Evolutionary conservation across 805 yeast genomes (phyloP).

Genomic region (Saccharomyces cerevisiae): DNA sequence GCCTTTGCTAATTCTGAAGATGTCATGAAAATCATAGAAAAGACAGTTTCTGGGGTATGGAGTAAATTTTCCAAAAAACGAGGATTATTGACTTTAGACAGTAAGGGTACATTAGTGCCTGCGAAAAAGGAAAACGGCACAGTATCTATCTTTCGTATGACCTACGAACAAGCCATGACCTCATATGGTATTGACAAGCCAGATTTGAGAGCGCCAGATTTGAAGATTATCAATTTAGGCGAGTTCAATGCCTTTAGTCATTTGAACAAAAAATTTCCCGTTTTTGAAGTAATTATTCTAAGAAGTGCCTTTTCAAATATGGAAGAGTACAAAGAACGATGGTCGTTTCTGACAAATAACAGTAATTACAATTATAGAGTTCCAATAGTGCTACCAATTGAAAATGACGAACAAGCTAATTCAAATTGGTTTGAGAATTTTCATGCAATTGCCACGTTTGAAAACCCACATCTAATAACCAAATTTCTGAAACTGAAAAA

Average conservation of each 20-base stretch:
- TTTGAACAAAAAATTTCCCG: slow-evolving; percentile 45
- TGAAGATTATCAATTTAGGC: slow-evolving; percentile 45
- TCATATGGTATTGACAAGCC: slow-evolving; percentile 91
- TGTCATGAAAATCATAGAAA: slow-evolving; percentile 58
- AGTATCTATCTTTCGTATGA: slow-evolving; percentile 37
- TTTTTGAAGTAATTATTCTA: slow-evolving; percentile 67
- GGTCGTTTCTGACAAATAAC: slow-evolving; percentile 34
- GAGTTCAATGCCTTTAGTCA: slow-evolving; percentile 30
- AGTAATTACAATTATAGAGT: slow-evolving; percentile 45
- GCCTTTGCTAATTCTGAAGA: slow-evolving; percentile 63
- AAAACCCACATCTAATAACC: slow-evolving; percentile 27
- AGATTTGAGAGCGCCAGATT: slow-evolving; percentile 57
- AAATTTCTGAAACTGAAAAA: slow-evolving; percentile 36
- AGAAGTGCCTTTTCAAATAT: slow-evolving; percentile 37
- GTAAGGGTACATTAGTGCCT: slow-evolving; percentile 17
- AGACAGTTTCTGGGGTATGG: slow-evolving; percentile 52
- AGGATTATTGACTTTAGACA: slow-evolving; percentile 26
- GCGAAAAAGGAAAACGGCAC: slow-evolving; percentile 8
- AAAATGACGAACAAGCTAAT: slow-evolving; percentile 31
- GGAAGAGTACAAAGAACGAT: slow-evolving; percentile 21
- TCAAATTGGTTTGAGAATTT: slow-evolving; percentile 38
- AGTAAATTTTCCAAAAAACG: slow-evolving; percentile 29
- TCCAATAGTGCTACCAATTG: slow-evolving; percentile 51
- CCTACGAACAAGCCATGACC: slow-evolving; percentile 61
- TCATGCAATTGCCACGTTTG: slow-evolving; percentile 26